These are phyloP conservation scores for Stellera chamaejasme DNA, from an alignment of 345 rosid species.

Conservation along the genomic window DNA sequence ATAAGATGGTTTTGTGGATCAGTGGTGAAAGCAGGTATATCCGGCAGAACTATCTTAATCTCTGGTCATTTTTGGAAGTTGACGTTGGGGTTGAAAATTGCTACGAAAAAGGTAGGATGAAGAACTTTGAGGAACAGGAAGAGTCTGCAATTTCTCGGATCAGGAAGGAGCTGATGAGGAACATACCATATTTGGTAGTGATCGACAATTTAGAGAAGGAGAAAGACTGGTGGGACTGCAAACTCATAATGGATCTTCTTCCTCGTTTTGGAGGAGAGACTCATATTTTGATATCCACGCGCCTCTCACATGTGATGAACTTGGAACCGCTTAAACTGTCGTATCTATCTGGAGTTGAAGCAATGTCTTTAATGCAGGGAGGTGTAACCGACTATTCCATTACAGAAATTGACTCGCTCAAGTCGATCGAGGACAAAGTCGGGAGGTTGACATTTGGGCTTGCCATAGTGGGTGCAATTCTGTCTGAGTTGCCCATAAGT, in stretches of 20 bases:
- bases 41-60: slow-evolving; percentile 82
- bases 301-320: slow-evolving; percentile 72
- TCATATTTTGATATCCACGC: slow-evolving; percentile 74
- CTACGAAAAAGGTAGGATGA: slow-evolving; percentile 47
- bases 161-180: slow-evolving; percentile 82
- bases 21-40: slow-evolving; percentile 87
- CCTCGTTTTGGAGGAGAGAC: slow-evolving; percentile 95
- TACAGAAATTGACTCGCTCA: slow-evolving; percentile 62
- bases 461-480: slow-evolving; percentile 67
- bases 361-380: slow-evolving; percentile 82
- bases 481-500: slow-evolving; percentile 83
- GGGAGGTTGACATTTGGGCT: slow-evolving; percentile 78
- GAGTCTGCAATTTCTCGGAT: slow-evolving; percentile 68
- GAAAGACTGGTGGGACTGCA: slow-evolving; percentile 96
- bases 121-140: slow-evolving; percentile 91
- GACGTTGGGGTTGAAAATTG: slow-evolving; percentile 67
- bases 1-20: slow-evolving; percentile 94
- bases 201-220: slow-evolving; percentile 91
- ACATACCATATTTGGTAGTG: slow-evolving; percentile 78
- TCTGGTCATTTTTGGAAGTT: slow-evolving; percentile 66
- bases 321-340: slow-evolving; percentile 78
- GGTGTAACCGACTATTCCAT: slow-evolving; percentile 48
- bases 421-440: slow-evolving; percentile 75
- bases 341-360: slow-evolving; percentile 77
- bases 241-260: slow-evolving; percentile 91